Base-by-base conservation (phyloP, 2,329 filamentous ascomycete species). In the Penicillium oxalicum region DNA sequence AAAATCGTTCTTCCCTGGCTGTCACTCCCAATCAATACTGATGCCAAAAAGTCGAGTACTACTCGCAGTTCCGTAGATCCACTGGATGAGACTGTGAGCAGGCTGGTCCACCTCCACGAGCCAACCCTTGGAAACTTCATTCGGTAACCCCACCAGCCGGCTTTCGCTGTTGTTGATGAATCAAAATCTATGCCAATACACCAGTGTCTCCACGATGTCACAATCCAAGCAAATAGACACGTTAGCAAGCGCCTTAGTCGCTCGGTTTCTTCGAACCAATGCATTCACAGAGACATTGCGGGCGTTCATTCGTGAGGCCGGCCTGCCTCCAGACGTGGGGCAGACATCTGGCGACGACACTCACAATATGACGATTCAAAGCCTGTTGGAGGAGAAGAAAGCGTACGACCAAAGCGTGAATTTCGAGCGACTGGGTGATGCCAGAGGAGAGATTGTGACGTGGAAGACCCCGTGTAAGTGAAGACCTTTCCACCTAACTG, bases 331-430 rank as follows among this genome's bases (percentile, higher is more conserved):
- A 13, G 74, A 80, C 64, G 74, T 70, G 40, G 81, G 77, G 54
- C 56, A 66, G 47, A 41, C 48, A n/a, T 52, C 51, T 9, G 56
- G 55, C 36, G 58, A 53, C 8, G 49, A 59, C 9, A 69, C 68
- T 42, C 68, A 69, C 28, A 69, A 74, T 45, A 68, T 81, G 61
- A 81, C 80, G 2, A 74, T 84, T 45, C 80, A 84, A 57, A 69
- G 74, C 39, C 69, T 83, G n/a, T 68, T 84, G 6, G 73, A 81
- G 42, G 80, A 84, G 64, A 84, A 83, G 66, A 75, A 72, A 57
- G 69, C 68, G 0, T 83, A 78, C 55, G 81, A 84, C 57, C 61
- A 79, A 9, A 78, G 70, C 47, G 61, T 77, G 26, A 70, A 68
- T 3, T 82, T 81, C 52, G 80, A 83, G 59, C 80, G 78, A 58